Evolutionary conservation across 345 rosid genomes (phyloP).

Genomic region (Eucalyptus camaldulensis): DNA sequence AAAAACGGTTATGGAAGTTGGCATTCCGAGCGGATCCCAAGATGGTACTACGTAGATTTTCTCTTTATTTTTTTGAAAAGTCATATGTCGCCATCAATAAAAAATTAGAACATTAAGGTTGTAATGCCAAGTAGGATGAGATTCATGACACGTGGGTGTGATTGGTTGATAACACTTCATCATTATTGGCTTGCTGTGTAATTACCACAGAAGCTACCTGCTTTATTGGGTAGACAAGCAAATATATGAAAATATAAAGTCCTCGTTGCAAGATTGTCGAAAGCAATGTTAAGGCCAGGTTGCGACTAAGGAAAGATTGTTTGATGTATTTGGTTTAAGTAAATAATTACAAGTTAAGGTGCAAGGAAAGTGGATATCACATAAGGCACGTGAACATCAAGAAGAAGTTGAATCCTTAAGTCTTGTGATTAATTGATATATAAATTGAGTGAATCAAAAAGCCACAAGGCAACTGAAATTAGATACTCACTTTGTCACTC

Average conservation of each 20-base stretch:
- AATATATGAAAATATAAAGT: not conserved
- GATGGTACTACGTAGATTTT: not conserved
- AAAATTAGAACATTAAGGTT: not conserved
- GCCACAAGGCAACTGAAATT: fast-evolving
- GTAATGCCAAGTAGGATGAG: not conserved
- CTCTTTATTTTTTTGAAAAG: not conserved
- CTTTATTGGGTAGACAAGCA: not conserved
- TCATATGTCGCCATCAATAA: not conserved
- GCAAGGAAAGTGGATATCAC: not conserved
- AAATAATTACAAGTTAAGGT: not conserved
- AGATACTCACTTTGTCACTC: not conserved
- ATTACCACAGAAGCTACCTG: not conserved
- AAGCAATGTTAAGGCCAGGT: not conserved
- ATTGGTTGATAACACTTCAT: fast-evolving
- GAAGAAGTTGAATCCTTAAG: not conserved
- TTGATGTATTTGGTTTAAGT: not conserved
- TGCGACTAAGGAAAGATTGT: not conserved
- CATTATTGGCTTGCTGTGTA: fast-evolving
- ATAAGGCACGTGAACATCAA: not conserved
- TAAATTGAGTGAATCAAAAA: not conserved
- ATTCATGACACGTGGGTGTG: fast-evolving
- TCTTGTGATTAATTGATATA: not conserved
- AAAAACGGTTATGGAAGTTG: constrained; percentile 3
- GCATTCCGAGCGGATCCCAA: not conserved
- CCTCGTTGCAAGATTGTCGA: not conserved